A percentile compares a stretch with the other conserved stretches of the same genome.
Evolutionary conservation across 805 yeast genomes (phyloP).

Genomic region (Maudiozyma turicensis): DNA sequence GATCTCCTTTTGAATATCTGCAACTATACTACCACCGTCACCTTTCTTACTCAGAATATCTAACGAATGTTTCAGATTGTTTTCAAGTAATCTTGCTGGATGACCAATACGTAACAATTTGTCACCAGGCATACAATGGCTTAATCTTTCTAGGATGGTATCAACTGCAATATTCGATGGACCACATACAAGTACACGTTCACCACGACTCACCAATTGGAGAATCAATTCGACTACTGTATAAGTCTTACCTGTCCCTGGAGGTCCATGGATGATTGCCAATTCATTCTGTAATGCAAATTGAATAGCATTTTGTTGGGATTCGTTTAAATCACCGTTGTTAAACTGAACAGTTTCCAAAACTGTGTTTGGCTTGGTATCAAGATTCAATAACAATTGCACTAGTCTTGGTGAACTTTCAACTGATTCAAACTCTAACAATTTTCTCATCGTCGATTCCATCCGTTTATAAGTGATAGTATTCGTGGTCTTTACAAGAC

Average conservation of each 20-base stretch:
- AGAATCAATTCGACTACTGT: constrained; percentile 74
- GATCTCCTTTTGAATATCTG: constrained; percentile 65
- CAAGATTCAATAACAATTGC: constrained; percentile 38
- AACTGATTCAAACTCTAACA: constrained; percentile 39
- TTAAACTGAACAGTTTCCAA: constrained; percentile 6
- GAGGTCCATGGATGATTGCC: constrained; percentile 63
- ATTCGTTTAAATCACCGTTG: constrained; percentile 36
- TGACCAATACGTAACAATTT: constrained; percentile 80
- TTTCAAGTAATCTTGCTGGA: constrained; percentile 71
- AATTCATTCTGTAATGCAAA: constrained; percentile 55
- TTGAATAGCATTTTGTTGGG: constrained; percentile 65
- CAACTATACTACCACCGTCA: constrained; percentile 49
- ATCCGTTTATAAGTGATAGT: constrained; percentile 68
- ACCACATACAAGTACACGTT: constrained; percentile 74
- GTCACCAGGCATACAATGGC: constrained; percentile 33
- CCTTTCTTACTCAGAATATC: constrained; percentile 57
- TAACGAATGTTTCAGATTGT: constrained; percentile 59
- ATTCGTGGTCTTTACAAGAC: constrained; percentile 42
- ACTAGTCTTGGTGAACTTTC: constrained; percentile 32
- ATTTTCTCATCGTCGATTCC: constrained; percentile 64
- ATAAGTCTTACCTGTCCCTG: constrained; percentile 76
- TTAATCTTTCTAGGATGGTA: constrained; percentile 72
- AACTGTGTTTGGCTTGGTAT: constrained; percentile 3
- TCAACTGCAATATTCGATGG: constrained; percentile 92
- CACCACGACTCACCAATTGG: constrained; percentile 47